phyloP scores from a whole-genome alignment of 495 filamentous ascomycete species.

The Talaromyces adpressus region DNA sequence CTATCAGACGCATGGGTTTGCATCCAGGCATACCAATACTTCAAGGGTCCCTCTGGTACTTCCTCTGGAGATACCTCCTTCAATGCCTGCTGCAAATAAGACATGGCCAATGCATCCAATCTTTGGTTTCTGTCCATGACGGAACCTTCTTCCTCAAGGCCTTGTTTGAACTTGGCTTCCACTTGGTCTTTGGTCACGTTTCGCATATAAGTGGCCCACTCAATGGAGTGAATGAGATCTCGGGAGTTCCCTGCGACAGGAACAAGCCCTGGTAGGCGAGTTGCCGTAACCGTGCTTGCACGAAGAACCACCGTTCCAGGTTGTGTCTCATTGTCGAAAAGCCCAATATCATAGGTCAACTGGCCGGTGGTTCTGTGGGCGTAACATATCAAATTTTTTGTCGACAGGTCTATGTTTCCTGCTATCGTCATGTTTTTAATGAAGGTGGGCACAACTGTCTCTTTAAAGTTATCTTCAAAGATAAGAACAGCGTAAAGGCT shows the following conservation, averaged over 20 bases:
- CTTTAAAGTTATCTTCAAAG: not conserved
- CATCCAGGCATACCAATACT: slow-evolving; percentile 1
- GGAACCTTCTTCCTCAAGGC: not conserved
- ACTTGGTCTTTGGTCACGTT: not conserved
- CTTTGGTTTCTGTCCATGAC: not conserved
- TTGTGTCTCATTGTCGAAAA: not conserved
- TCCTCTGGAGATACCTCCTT: not conserved
- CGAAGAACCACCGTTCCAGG: not conserved
- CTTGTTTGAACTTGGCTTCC: not conserved
- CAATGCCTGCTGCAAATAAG: not conserved
- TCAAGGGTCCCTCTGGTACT: not conserved
- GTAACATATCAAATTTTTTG: not conserved
- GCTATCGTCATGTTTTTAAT: not conserved
- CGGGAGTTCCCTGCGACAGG: not conserved
- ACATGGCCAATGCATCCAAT: not conserved
- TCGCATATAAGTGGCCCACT: slow-evolving; percentile 1
- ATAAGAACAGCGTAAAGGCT: not conserved
- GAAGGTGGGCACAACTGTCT: slow-evolving; percentile 2
- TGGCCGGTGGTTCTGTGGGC: not conserved
- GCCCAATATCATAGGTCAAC: not conserved
- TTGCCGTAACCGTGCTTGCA: not conserved
- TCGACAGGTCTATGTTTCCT: not conserved
- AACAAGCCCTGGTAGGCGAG: not conserved
- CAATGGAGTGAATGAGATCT: not conserved
- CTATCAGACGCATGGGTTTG: not conserved